Percentiles rank a stretch among this genome's conserved stretches.
These are phyloP conservation scores for Hanseniaspora thailandica DNA, from an alignment of 805 yeast genomes.

Conservation along the genomic window DNA sequence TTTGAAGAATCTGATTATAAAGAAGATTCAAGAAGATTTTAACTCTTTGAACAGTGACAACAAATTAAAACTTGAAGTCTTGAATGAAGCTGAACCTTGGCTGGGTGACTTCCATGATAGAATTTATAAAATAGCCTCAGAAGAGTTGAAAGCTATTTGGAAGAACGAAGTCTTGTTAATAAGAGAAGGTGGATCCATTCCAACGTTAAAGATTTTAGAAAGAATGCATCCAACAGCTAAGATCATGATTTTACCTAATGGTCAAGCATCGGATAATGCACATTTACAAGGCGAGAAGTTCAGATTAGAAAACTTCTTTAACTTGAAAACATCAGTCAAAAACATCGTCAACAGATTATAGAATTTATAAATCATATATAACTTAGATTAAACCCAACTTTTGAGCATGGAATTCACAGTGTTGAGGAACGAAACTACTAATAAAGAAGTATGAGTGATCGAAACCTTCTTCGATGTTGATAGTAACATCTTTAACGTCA, in stretches of 20 bases:
- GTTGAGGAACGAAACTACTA: constrained; percentile 65
- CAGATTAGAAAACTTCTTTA: constrained; percentile 64
- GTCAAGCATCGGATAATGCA: constrained; percentile 89
- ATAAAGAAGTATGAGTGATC: constrained; percentile 88
- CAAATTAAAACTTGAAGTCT: constrained; percentile 44
- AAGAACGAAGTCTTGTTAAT: constrained; percentile 65
- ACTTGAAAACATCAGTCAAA: constrained; percentile 52
- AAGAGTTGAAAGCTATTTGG: constrained; percentile 64
- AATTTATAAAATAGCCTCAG: constrained; percentile 55
- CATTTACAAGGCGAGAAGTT: constrained; percentile 81
- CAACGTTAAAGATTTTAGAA: constrained; percentile 75
- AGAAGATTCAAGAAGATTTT: constrained; percentile 41
- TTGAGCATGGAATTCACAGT: constrained; percentile 79
- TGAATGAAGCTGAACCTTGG: constrained; percentile 94
- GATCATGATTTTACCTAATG: constrained; percentile 94
- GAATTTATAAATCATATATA: constrained; percentile 23
- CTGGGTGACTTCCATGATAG: constrained; percentile 70
- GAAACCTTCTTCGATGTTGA: constrained; percentile 62
- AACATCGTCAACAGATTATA: constrained; percentile 39
- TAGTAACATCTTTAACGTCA: constrained; percentile 46
- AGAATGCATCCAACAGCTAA: constrained; percentile 62
- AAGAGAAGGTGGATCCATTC: constrained; percentile 95
- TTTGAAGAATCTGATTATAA: constrained; percentile 41
- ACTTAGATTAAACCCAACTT: constrained; percentile 31
- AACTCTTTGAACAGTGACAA: constrained; percentile 46